Evolutionary conservation across 1,284 basidiomycete species (phyloP), one percentile per base, ranked within the genome.

Genomic region (Kwoniella shivajii): DNA sequence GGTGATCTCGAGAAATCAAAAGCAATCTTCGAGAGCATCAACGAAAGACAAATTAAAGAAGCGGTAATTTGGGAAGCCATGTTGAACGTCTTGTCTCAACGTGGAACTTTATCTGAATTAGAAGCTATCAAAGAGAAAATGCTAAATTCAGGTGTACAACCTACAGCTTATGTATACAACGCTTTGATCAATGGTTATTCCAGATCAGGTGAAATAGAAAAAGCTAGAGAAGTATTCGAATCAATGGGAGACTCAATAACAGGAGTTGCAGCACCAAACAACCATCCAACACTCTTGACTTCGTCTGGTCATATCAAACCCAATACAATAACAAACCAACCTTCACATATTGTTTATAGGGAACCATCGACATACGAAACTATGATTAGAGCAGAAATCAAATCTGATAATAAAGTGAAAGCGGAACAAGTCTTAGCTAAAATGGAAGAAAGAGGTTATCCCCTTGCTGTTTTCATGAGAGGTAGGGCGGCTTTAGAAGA

Each of bases 151-250:
- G 85, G 86, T 30, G 84, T 94, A 7, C 88, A 89, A 66, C 88
- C 92, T 83, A 99, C 95, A 0, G 95, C 96, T 0, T 99, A 99
- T 77, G 90, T 98, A 61, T 89, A 89, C 42, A 99, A 99, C 78
- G 82, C 90, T 60, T 79, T 97, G 66, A 98, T 99, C 80, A 88
- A 88, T 72, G 91, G 89, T 1, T 90, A 93, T 71, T 87, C 93
- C 0, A 82, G 85, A 27, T 83, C 83, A 6, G 87, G 88, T 5
- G 81, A 88, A 44, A 81, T 96, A 51, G 85, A 85, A 27, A 79
- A 83, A 42, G 86, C 93, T 0, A 82, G 93, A 33, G 78, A 76
- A 29, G 79, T 96, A 45, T 99, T 99, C 74, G 91, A 94, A 75
- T 78, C 81, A n/a, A 83, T 99, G 76, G 79, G 80, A n/a, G 94